Percentiles rank a stretch among this genome's conserved stretches.
These are phyloP conservation scores for Gypsophila paniculata DNA, from an alignment of 179 eudicot species.

Conservation along the genomic window DNA sequence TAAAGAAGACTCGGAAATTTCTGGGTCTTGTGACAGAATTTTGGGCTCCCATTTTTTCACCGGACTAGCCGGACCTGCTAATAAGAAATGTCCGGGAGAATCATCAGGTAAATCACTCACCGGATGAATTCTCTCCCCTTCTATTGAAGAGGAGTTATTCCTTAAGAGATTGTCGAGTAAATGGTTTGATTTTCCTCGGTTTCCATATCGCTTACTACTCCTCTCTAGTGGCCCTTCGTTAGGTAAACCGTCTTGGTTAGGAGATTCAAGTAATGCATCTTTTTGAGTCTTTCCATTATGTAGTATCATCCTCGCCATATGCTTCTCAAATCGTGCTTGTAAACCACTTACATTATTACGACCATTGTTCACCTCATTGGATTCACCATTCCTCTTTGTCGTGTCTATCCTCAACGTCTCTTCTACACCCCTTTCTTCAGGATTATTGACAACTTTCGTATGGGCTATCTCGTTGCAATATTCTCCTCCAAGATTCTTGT, in stretches of 20 bases:
- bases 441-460: conserved; percentile 8
- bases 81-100: conserved; percentile 36
- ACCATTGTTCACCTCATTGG: conserved; percentile 30
- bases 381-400: conserved; percentile 30
- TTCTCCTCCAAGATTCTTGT: conserved; percentile 31
- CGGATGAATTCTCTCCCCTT: conserved; percentile 46
- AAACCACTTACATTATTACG: conserved; percentile 34
- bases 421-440: conserved; percentile 25
- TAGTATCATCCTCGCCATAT: conserved; percentile 43
- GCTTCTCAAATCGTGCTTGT: conserved; percentile 66
- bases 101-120: conserved; percentile 35
- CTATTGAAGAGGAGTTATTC: conserved; percentile 56
- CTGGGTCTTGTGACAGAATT: conserved; percentile 38
- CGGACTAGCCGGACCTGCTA: conserved; percentile 35
- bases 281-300: conserved; percentile 26
- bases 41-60: conserved; percentile 51
- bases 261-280: conserved; percentile 31
- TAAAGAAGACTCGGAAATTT: conserved; percentile 49
- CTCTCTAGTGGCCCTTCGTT: conserved; percentile 35
- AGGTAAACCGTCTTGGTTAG: conserved; percentile 28
- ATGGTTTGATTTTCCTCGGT: conserved; percentile 31
- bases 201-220: conserved; percentile 41
- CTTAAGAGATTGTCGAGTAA: conserved; percentile 45
- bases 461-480: conserved; percentile 21
- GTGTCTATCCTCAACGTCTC: conserved; percentile 23